These are phyloP conservation scores for Sarcomyxa edulis DNA, from an alignment of 768 basidiomycete genomes.

Conservation along the genomic window DNA sequence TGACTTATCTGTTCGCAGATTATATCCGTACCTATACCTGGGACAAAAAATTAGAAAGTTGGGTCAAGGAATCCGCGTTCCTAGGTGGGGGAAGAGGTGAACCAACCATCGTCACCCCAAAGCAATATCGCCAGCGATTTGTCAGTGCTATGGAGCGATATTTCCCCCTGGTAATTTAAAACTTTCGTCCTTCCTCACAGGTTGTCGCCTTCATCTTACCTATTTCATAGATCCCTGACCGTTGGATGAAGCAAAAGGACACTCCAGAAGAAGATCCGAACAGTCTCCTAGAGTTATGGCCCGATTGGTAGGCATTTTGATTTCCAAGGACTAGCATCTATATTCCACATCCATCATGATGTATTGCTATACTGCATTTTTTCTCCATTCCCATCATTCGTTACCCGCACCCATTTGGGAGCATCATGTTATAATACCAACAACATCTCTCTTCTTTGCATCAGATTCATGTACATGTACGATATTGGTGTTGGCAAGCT, in stretches of 20 bases:
- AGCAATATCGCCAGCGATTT: constrained; percentile 87
- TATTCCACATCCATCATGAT: no score
- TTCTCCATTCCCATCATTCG: no score
- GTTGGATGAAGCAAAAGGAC: constrained; percentile 88
- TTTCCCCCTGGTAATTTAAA: constrained; percentile 68
- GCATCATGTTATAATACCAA: no score
- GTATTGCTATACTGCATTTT: no score
- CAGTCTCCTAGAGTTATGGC: constrained; percentile 53
- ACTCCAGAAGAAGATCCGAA: constrained; percentile 70
- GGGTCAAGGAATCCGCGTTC: constrained; percentile 95
- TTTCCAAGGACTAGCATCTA: no score
- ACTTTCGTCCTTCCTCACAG: background rate
- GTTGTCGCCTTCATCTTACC: constrained; percentile 1
- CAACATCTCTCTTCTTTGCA: no score
- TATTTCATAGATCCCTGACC: constrained; percentile 64
- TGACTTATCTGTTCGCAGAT: constrained; percentile 43
- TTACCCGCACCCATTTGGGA: no score
- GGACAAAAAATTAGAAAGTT: constrained; percentile 98
- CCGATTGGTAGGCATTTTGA: constrained; percentile 66
- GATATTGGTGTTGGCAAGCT: no score
- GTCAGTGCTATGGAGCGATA: constrained; percentile 87
- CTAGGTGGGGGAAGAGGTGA: constrained; percentile 84
- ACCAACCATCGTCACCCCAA: constrained; percentile 95
- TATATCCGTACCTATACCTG: constrained; percentile 95
- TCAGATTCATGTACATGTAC: no score